A percentile compares a stretch with the other conserved stretches of the same genome.
Evolutionary conservation across 2,329 filamentous ascomycete species (phyloP).

Genomic region (Clonostachys rosea): DNA sequence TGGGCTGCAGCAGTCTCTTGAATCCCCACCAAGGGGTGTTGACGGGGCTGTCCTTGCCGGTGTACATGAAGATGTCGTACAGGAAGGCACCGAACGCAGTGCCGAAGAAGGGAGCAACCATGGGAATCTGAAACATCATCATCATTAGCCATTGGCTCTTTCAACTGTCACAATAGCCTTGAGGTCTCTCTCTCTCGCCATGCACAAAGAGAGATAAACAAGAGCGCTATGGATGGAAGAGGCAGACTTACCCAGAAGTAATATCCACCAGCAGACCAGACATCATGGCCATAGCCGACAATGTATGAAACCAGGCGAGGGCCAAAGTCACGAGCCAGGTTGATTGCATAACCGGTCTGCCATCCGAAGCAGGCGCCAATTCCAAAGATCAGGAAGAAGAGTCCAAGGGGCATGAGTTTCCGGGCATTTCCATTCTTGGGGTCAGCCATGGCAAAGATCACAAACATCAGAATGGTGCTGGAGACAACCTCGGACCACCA

Average conservation of each 20-base stretch:
- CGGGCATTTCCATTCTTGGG: constrained; percentile 51
- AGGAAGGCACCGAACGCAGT: constrained; percentile 59
- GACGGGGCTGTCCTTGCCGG: constrained; percentile 59
- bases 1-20: constrained; percentile 37
- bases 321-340: constrained; percentile 68
- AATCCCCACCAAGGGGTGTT: constrained; percentile 64
- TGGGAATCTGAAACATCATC: constrained; percentile 51
- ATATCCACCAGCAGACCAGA: constrained; percentile 63
- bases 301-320: constrained; percentile 63
- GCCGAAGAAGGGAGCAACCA: constrained; percentile 66
- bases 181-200: neutral
- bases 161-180: neutral
- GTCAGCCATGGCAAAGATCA: constrained; percentile 66
- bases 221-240: too few relatives aligned
- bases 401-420: constrained; percentile 47
- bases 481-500: constrained; percentile 72
- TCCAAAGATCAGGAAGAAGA: constrained; percentile 72
- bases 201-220: neutral
- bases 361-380: constrained; percentile 71
- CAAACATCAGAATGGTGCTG: constrained; percentile 63
- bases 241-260: constrained; percentile 62
- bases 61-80: constrained; percentile 66
- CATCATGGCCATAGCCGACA: constrained; percentile 62
- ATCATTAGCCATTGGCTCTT: neutral
- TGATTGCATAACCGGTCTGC: constrained; percentile 75